These are phyloP conservation scores for Brassica hybrid DNA, from an alignment of 441 rosid species.

Conservation along the genomic window DNA sequence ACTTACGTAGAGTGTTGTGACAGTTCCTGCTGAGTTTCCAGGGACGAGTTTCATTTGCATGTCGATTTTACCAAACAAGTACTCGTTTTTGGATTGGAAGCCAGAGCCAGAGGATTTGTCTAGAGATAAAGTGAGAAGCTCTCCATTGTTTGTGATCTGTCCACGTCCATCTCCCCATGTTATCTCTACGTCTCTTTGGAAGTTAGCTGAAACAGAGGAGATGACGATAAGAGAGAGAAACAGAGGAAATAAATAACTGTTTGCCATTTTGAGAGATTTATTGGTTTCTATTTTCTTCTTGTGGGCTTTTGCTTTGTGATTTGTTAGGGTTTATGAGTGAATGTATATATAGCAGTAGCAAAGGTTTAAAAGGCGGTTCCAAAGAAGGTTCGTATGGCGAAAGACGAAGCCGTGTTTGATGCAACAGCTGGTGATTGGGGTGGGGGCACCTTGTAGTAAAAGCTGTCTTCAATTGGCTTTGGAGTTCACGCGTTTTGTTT, in stretches of 20 bases:
- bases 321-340: constrained; percentile 29
- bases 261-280: constrained; percentile 29
- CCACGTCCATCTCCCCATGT: constrained; percentile 64
- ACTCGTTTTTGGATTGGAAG: constrained; percentile 56
- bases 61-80: constrained; percentile 52
- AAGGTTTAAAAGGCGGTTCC: neutral
- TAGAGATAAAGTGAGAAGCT: constrained; percentile 49
- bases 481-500: constrained; percentile 35
- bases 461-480: constrained; percentile 38
- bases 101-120: constrained; percentile 58
- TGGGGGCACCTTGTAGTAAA: constrained; percentile 33
- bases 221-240: constrained; percentile 31
- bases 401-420: constrained; percentile 32
- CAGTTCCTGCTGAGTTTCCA: constrained; percentile 64
- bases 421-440: constrained; percentile 41
- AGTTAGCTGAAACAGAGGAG: constrained; percentile 48
- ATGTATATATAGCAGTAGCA: constrained; percentile 9
- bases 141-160: constrained; percentile 51
- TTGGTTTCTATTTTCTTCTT: neutral
- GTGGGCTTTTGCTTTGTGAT: constrained; percentile 1
- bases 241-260: constrained; percentile 21
- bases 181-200: constrained; percentile 51
- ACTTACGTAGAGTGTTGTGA: constrained; percentile 57
- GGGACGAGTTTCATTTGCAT: constrained; percentile 63
- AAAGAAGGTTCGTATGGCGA: constrained; percentile 27